These are phyloP conservation scores for Aureobasidium sp. DNA, from an alignment of 2,329 filamentous ascomycete species.

Conservation along the genomic window DNA sequence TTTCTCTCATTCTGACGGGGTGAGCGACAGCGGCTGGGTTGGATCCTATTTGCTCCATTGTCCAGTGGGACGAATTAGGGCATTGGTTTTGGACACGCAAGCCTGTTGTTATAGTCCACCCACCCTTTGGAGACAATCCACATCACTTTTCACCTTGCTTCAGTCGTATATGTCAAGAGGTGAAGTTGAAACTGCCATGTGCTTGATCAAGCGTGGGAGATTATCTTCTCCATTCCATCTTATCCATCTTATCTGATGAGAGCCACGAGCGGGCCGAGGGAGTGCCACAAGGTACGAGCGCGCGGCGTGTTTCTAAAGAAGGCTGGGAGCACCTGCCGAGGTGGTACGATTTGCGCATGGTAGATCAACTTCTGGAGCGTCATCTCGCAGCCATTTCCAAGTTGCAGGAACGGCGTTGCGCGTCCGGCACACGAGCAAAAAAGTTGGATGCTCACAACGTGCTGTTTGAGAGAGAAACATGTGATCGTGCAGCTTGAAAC, in stretches of 20 bases:
- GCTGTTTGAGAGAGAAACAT: not conserved
- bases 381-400: not conserved
- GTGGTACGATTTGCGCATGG: constrained; percentile 6
- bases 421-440: not conserved
- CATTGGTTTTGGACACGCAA: not conserved
- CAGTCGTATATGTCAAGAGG: not conserved
- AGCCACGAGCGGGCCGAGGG: not conserved
- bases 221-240: not conserved
- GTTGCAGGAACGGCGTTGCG: not conserved
- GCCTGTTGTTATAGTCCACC: not conserved
- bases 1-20: not conserved
- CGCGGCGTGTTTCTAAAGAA: not conserved
- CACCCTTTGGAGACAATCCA: not conserved
- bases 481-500: too few species aligned
- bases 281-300: constrained; percentile 7
- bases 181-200: not conserved
- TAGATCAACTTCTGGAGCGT: not conserved
- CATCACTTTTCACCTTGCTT: not conserved
- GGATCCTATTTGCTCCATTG: not conserved
- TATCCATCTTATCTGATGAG: constrained; percentile 12
- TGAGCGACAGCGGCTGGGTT: not conserved
- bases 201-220: not conserved
- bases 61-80: not conserved
- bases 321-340: constrained; percentile 1
- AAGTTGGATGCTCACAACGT: not conserved